Conservation (phyloP, 805 yeast genomes). For the Lachancea sp. region DNA sequence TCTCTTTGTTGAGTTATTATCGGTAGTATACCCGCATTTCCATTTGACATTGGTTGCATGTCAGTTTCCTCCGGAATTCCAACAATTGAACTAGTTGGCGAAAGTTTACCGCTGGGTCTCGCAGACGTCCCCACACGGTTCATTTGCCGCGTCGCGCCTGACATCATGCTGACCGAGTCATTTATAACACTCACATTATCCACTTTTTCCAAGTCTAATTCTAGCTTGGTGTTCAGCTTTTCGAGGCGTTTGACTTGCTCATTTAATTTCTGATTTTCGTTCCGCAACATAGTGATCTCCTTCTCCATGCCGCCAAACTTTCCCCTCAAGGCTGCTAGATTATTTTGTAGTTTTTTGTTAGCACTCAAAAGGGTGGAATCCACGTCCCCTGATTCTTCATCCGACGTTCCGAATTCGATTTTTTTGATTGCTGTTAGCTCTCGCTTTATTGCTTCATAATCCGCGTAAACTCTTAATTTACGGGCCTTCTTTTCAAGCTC, state of each 20-base stretch:
- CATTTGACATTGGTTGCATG: conserved; percentile 13
- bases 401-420: conserved; percentile 62
- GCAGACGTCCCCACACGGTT: conserved; percentile 27
- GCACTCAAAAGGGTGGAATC: conserved; percentile 61
- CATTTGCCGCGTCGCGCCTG: conserved; percentile 45
- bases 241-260: conserved; percentile 39
- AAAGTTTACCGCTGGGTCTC: conserved; percentile 33
- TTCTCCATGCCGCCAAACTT: conserved; percentile 43
- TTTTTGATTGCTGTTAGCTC: conserved; percentile 68
- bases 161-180: conserved; percentile 59
- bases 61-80: conserved; percentile 38
- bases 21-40: conserved; percentile 57
- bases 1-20: conserved; percentile 94
- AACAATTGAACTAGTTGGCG: conserved; percentile 49
- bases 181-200: conserved; percentile 40
- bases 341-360: conserved; percentile 67
- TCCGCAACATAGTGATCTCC: conserved; percentile 38
- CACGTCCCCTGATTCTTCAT: conserved; percentile 34
- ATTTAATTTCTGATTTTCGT: conserved; percentile 31
- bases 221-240: conserved; percentile 54
- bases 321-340: conserved; percentile 59
- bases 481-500: conserved; percentile 48
- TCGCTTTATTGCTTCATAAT: conserved; percentile 74
- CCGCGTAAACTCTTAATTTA: conserved; percentile 47
- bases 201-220: conserved; percentile 60